Evolutionary conservation across 2,329 filamentous ascomycete species (phyloP).

Genomic region (Aspergillus fijiensis): DNA sequence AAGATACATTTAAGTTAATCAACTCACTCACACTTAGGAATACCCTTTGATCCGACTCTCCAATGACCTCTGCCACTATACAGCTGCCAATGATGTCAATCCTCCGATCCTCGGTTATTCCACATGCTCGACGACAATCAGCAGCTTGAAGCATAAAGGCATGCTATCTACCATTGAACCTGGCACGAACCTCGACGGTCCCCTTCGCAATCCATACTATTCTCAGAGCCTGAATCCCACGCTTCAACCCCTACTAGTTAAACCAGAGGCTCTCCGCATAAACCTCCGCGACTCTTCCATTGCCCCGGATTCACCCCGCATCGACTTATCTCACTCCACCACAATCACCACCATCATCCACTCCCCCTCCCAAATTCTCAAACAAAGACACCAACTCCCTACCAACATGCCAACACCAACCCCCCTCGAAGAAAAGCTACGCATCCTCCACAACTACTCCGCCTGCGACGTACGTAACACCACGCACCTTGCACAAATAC

Average conservation of each 20-base stretch:
- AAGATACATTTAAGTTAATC: too few relatives aligned
- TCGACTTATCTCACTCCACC: not conserved
- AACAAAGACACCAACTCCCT: conserved; percentile 10
- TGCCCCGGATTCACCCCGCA: not conserved
- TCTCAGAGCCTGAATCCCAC: not conserved
- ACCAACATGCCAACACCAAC: conserved; percentile 26
- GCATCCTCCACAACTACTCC: conserved; percentile 37
- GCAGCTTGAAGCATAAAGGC: not conserved
- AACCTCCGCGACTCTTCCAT: not conserved
- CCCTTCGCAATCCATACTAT: not conserved
- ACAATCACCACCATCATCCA: not conserved
- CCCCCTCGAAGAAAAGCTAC: conserved; percentile 37
- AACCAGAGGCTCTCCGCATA: not conserved
- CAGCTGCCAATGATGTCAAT: conserved; percentile 8
- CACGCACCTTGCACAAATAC: not conserved
- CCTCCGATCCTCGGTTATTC: conserved; percentile 19
- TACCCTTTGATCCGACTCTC: not conserved
- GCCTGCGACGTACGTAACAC: conserved; percentile 44
- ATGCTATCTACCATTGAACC: not conserved
- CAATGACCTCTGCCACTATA: not conserved
- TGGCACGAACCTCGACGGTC: not conserved
- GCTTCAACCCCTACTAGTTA: not conserved
- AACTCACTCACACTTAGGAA: not conserved
- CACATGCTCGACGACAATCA: not conserved
- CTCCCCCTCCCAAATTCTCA: conserved; percentile 2